phyloP scores from a whole-genome alignment of 495 filamentous ascomycete species.

The Copromyces sp. region DNA sequence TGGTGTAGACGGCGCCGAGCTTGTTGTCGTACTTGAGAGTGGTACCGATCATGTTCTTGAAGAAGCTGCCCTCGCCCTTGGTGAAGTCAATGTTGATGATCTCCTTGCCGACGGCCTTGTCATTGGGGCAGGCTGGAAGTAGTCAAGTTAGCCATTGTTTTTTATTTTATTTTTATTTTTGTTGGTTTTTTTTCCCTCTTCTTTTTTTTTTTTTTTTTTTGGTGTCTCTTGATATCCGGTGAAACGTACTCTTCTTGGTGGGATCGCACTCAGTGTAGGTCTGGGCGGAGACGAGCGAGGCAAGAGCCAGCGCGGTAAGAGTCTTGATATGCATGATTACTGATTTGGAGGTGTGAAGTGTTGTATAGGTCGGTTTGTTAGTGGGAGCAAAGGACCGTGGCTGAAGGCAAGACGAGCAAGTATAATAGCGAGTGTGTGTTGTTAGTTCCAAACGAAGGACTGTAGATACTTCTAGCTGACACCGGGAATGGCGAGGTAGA shows the following conservation, averaged over 20 bases:
- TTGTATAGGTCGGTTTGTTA: neutral
- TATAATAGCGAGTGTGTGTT: neutral
- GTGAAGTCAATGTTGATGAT: conserved; percentile 68
- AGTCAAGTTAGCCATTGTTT: conserved; percentile 4
- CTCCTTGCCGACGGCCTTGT: conserved; percentile 57
- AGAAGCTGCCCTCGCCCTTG: conserved; percentile 51
- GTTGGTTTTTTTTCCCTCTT: no score
- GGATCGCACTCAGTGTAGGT: conserved; percentile 72
- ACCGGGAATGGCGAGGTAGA: neutral
- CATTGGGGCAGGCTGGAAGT: conserved; percentile 48
- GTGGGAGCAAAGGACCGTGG: neutral
- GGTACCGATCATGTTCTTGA: conserved; percentile 54
- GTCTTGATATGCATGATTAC: conserved; percentile 34
- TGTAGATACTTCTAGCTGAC: neutral
- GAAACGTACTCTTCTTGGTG: conserved; percentile 49
- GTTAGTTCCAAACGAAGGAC: neutral
- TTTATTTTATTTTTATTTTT: neutral
- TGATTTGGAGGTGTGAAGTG: neutral
- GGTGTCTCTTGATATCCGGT: neutral
- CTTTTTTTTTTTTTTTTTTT: neutral
- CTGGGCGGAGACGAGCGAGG: conserved; percentile 50
- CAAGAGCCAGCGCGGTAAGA: conserved; percentile 29
- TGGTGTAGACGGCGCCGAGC: conserved; percentile 65
- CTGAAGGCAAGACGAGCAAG: neutral
- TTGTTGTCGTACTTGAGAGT: conserved; percentile 50